These are phyloP conservation scores for Phylloporus rhodoxanthus DNA, from an alignment of 768 basidiomycete species.

Conservation along the genomic window DNA sequence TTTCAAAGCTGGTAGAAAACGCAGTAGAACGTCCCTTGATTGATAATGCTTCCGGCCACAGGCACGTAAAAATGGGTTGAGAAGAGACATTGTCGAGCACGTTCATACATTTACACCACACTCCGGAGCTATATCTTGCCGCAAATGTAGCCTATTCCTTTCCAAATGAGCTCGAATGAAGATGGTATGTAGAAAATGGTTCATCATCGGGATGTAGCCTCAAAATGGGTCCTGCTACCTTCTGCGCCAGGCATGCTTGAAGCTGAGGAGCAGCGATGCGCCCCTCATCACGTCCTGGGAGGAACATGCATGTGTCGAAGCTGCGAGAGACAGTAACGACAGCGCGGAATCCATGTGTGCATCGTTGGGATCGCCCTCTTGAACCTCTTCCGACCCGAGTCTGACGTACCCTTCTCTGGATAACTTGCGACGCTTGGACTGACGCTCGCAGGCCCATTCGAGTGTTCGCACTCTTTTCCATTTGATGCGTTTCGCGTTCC, in stretches of 20 bases:
- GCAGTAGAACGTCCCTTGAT: slow-evolving; percentile 28
- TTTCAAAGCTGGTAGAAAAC: slow-evolving; percentile 28
- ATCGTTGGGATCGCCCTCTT: slow-evolving; percentile 7
- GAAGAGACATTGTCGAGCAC: slow-evolving; percentile 22
- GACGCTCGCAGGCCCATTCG: slow-evolving; percentile 43
- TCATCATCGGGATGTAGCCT: slow-evolving; percentile 15
- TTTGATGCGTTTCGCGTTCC: neutral
- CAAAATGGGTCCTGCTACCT: slow-evolving; percentile 16
- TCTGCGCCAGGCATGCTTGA: slow-evolving; percentile 28
- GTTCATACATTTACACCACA: slow-evolving; percentile 26
- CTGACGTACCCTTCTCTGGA: slow-evolving; percentile 14
- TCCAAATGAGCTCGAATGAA: slow-evolving; percentile 10
- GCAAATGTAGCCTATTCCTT: slow-evolving; percentile 27
- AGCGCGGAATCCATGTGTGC: slow-evolving; percentile 23
- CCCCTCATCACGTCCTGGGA: slow-evolving; percentile 25
- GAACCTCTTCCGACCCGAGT: slow-evolving; percentile 16
- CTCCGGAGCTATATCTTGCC: slow-evolving; percentile 15
- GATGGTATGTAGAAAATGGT: slow-evolving; percentile 23
- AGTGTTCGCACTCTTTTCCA: slow-evolving; percentile 31
- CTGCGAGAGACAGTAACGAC: slow-evolving; percentile 28
- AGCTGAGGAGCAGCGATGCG: slow-evolving; percentile 24
- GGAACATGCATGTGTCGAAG: slow-evolving; percentile 3
- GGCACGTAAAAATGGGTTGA: slow-evolving; percentile 13
- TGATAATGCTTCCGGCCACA: slow-evolving; percentile 16
- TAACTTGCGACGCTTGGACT: slow-evolving; percentile 33